A percentile compares a stretch with the other conserved stretches of the same genome.
phyloP scores from a whole-genome alignment of 768 basidiomycete genomes.

The Collybiopsis luxurians region DNA sequence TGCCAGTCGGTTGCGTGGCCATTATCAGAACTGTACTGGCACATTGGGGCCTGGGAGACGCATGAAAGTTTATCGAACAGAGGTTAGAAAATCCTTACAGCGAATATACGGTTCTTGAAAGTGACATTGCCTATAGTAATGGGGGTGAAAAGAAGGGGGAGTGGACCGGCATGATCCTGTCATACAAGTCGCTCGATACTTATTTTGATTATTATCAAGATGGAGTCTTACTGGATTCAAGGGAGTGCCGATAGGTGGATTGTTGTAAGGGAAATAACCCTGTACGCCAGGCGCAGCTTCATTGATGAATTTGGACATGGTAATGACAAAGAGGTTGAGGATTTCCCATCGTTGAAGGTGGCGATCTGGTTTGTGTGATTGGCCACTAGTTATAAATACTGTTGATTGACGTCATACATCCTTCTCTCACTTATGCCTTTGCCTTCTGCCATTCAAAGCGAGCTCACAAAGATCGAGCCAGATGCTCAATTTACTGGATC shows the following conservation, averaged over 20 bases:
- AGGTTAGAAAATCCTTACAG: conserved; percentile 34
- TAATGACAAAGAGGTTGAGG: background rate
- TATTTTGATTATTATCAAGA: background rate
- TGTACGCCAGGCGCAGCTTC: conserved; percentile 44
- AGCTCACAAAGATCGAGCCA: conserved; percentile 50
- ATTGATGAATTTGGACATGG: conserved; percentile 35
- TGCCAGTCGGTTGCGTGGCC: conserved; percentile 85
- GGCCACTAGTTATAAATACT: background rate
- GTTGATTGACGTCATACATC: too few relatives aligned
- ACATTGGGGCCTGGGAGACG: conserved; percentile 65
- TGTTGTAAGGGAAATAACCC: conserved; percentile 60
- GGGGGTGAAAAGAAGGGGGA: conserved; percentile 64
- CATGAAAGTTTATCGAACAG: background rate
- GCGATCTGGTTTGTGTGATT: too few relatives aligned
- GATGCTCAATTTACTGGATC: conserved; percentile 42
- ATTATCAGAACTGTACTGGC: conserved; percentile 72
- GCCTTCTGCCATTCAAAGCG: conserved; percentile 34
- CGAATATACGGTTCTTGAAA: conserved; percentile 78
- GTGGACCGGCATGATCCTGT: conserved; percentile 42
- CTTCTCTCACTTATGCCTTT: conserved; percentile 17
- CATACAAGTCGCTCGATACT: too few relatives aligned
- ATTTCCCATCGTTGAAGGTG: background rate
- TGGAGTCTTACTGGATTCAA: conserved; percentile 5
- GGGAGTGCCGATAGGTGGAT: conserved; percentile 49
- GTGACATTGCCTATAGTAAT: conserved; percentile 55